Base-by-base conservation (phyloP, 2,329 filamentous ascomycete genomes). In the Talaromyces sp. region DNA sequence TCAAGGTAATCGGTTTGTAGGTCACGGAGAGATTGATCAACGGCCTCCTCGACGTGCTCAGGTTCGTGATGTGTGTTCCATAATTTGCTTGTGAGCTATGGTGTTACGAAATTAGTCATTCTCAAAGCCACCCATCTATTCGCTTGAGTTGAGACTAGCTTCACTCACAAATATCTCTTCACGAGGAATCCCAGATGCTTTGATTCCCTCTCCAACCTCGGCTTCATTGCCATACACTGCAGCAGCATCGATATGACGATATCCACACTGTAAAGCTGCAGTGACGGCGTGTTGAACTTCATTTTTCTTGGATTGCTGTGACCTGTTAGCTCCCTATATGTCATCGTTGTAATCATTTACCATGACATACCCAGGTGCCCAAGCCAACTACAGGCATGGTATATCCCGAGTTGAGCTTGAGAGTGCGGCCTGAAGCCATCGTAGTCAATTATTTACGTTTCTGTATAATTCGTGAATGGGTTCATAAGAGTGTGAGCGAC, bases 1-100 rank as follows among this genome's bases (percentile, higher is more conserved):
- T 86, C 84, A 47, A 86, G 72, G 67, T 86, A 86, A 66, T 84
- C 82, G 0, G 81, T 81, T 45, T 81, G 78, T 11, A 86, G 76
- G 64, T 85, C 82, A 64, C 78, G 73, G 45, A 86, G 74, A 0
- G 82, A 82, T 69, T 79, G 77, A 67, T 85, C 76, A 19, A 86
- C 73, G 2, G 79, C 83, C 61, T 77, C 74, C 69, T 83, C 81
- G 41, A 86, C 80, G 65, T 84, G 77, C 45, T 83, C 76, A 1
- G 81, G 78, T 61, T 78, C 74, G 69, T 86, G 84, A 47, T 83
- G 77, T 13, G 79, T 85, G 72, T 86, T 86, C 85, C 85, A 87
- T 8, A 87, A 76, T 74, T 88, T 87, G 69, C 81, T 82, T 7
- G 85, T 86, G 61, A 86, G 78, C 74, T 84, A 63, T 4, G 15